phyloP scores from a whole-genome alignment of 1,284 basidiomycete genomes.

The Boletus semigastroideus region DNA sequence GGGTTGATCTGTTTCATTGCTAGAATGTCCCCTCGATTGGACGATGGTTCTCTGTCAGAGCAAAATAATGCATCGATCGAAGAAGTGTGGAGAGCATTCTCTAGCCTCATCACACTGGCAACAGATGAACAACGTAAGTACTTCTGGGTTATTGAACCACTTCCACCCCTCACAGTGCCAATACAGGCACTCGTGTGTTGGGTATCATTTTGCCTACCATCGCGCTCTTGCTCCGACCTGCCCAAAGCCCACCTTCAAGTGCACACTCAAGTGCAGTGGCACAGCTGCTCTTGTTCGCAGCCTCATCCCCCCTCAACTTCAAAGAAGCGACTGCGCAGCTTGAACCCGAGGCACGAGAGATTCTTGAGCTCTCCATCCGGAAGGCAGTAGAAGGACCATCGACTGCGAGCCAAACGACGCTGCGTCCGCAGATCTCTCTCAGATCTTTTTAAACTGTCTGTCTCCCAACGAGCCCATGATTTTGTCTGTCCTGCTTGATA shows the following conservation, averaged over 20 bases:
- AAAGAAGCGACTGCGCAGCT: slow-evolving; percentile 82
- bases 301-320: slow-evolving; percentile 75
- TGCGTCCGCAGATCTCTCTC: slow-evolving; percentile 79
- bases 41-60: slow-evolving; percentile 55
- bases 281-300: slow-evolving; percentile 78
- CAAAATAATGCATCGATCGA: slow-evolving; percentile 60
- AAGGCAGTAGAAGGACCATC: slow-evolving; percentile 61
- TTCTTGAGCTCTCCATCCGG: slow-evolving; percentile 79
- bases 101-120: slow-evolving; percentile 59
- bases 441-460: slow-evolving; percentile 55
- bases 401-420: slow-evolving; percentile 35
- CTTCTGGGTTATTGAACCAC: slow-evolving; percentile 12
- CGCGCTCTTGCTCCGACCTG: slow-evolving; percentile 68
- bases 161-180: slow-evolving; percentile 6
- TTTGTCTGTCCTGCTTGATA: slow-evolving; percentile 6
- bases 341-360: slow-evolving; percentile 55
- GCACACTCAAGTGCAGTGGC: slow-evolving; percentile 66
- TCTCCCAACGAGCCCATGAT: neutral
- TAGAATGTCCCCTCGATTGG: slow-evolving; percentile 58
- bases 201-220: slow-evolving; percentile 81
- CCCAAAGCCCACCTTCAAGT: slow-evolving; percentile 43
- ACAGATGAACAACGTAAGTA: slow-evolving; percentile 68
- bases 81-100: slow-evolving; percentile 83
- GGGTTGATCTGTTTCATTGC: slow-evolving; percentile 79
- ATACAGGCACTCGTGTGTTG: slow-evolving; percentile 65